Base-by-base conservation (phyloP, 371 early-diverging fungal species). In the Mortierella sp. region DNA sequence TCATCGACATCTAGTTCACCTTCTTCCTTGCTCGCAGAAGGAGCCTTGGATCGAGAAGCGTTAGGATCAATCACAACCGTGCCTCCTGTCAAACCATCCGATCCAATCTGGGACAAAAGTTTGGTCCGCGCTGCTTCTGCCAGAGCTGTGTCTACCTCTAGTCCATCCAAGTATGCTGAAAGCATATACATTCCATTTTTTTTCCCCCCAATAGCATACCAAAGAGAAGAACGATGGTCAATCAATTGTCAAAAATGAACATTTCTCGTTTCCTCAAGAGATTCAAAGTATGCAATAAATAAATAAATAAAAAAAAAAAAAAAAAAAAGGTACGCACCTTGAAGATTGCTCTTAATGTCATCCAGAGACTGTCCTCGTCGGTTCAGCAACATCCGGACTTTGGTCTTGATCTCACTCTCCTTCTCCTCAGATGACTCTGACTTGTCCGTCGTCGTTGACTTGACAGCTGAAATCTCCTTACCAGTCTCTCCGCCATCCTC, bases 321-420 rank as follows among this genome's bases (percentile, higher is more conserved):
- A 37, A 9, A 5, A 9, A 37, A 37, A 37, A 25, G 4, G 4
- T 56, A 3, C 26, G 28, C 64, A 74, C 69, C 66, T 57, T 69
- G 51, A 59, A 77, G 45, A 23, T 77, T 77, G 14, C 57, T 50
- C 63, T 66, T 72, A 48, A 77, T 77, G 15, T 72, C 79, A 23
- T 77, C 69, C 62, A 77, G 48, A 3, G 79, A 77, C 46, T 72
- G 72, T 12, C 79, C 79, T 45, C 79, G 64, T 44, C 79, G 65
- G 64, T 77, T 77, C 66, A 77, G 48, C 23, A 77, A 44, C 50
- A 44, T 72, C 47, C 46, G 48, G 44, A 72, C 69, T 6, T 60
- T 44, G 7, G 26, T 50, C 44, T 75, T 70, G 56, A 71, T 70
- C 50, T 70, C 71, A 46, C 71, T 67, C 26, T 71, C 75, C 7